Base-by-base conservation (phyloP, 768 basidiomycete genomes). In the Collybia mongolica region DNA sequence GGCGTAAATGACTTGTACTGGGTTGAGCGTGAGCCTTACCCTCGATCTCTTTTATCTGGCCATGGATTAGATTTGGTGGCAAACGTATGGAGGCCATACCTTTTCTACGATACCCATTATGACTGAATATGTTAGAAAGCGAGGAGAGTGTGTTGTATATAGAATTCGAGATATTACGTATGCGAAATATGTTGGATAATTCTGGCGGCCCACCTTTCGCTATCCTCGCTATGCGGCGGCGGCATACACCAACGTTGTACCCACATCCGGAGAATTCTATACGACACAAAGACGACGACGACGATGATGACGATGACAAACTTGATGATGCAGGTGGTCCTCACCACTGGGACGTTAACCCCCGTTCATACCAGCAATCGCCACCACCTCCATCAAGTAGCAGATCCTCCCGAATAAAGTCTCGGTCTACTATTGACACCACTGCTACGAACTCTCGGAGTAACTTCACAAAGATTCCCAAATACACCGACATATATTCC, bases 61-160 rank as follows among this genome's bases (percentile, higher is more conserved):
- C 28, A 32, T 38, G 23, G 23, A 29, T 54, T 11, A 58, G 48
- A 47, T 49, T 26, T 32, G 9, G 6, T 12, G 3, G 20, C 14
- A 26, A 40, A 35, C n/a, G 37, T 24, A 37, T 36, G 39, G 18
- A 20, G 39, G 15, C 22, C 32, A 17, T n/a, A 66, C 92, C 84
- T 98, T 98, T 72, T 98, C 95, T 60, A 93, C 78, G 62, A 97
- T 83, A 61, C 94, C 95, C 95, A 98, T 97, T 62, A 56, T 82
- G 11, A 52, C 22, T 20, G 48, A 24, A 22, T 26, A 6, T 38
- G 39, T 6, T 11, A 14, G 24, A 20, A 22, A 15, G 12, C 48
- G 49, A 49, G 24, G 24, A 26, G 24, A 26, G 24, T 26, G 4
- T 7, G 3, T 56, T 49, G 49, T 52, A 54, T 54, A 51, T 52